Evolutionary conservation across 2,329 filamentous ascomycete genomes (phyloP), one percentile per base, ranked within the genome.

Genomic region (Sporothrix pallida): DNA sequence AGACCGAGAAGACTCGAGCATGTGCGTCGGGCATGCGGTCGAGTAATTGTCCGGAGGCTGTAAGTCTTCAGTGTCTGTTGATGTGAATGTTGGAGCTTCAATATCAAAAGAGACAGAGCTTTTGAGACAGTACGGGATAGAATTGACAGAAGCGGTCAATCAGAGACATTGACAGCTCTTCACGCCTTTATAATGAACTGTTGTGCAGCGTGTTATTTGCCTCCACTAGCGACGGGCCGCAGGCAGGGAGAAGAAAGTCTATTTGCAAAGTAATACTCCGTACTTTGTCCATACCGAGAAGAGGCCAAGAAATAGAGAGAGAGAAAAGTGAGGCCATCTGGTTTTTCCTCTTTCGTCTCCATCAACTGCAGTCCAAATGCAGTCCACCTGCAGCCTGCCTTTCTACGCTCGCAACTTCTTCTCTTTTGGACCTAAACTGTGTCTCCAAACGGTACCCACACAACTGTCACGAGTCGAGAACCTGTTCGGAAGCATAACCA

Each of bases 21-120:
- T 63, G 60, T 65, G 37, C 9, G 37, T 65, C 60, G n/a, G 37
- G n/a, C 37, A 65, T 46, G 37, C 37, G 60, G 60, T 46, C 60
- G 60, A 46, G 60, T 23, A 31, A 65, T 65, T 46, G 60, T 13
- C n/a, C 37, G 17, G 58, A 31, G 6, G 17, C 7, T 20, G 13
- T 8, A 52, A 15, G 50, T 7, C 13, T 20, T 3, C 1, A n/a
- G 3, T 56, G 52, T 56, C 10, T 20, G 52, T 17, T 56, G 52
- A 23, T 26, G 20, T 56, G 20, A 56, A 12, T 23, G 52, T 20
- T 20, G 52, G 8, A 37, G 31, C 31, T 37, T 37, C 4, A 7
- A 37, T 37, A 37, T 37, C 31, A 37, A 37, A 37, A 37, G 23
- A 37, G 7, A 37, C 4, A 37, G 31, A 37, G 31, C 31, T 37